Percentiles rank a stretch among this genome's conserved stretches.
Evolutionary conservation across 2,329 filamentous ascomycete species (phyloP).

Genomic region (Simplicillium aogashimaense): DNA sequence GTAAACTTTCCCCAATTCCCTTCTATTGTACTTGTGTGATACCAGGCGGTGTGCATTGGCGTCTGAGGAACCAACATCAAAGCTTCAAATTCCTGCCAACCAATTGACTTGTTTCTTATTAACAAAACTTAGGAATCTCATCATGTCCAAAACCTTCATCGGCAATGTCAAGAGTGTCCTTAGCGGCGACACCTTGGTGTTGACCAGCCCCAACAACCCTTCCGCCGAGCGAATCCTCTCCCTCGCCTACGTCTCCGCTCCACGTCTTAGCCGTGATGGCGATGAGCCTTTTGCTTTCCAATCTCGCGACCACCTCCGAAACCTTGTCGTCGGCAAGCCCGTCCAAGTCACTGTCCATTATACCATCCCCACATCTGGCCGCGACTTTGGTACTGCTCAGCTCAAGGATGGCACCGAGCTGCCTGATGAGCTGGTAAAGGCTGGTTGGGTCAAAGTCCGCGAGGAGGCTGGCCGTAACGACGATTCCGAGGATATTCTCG

Average conservation of each 20-base stretch:
- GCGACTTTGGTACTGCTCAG: conserved; percentile 78
- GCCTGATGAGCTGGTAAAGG: conserved; percentile 74
- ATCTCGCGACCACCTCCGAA: conserved; percentile 86
- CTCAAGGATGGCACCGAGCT: conserved; percentile 67
- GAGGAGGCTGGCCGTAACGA: conserved; percentile 92
- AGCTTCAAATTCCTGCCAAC: neutral
- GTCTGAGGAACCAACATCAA: no score
- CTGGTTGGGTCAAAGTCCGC: conserved; percentile 86
- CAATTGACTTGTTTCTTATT: neutral
- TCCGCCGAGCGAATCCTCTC: conserved; percentile 78
- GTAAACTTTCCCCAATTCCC: no score
- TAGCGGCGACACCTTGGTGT: conserved; percentile 84
- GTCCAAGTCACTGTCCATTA: conserved; percentile 82
- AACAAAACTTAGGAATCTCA: conserved; percentile 11
- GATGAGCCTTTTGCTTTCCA: conserved; percentile 91
- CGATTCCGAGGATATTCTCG: conserved; percentile 64
- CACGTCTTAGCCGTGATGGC: conserved; percentile 76
- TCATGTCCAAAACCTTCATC: conserved; percentile 45
- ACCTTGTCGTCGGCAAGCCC: conserved; percentile 73
- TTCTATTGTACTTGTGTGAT: no score
- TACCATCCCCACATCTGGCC: conserved; percentile 72
- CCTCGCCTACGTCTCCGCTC: conserved; percentile 84
- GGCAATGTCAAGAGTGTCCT: conserved; percentile 86
- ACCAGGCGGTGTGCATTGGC: no score
- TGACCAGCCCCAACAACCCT: conserved; percentile 73